Evolutionary conservation across 2,329 filamentous ascomycete species (phyloP), one percentile per base, ranked within the genome.

Genomic region (Cladorrhinum sp.): DNA sequence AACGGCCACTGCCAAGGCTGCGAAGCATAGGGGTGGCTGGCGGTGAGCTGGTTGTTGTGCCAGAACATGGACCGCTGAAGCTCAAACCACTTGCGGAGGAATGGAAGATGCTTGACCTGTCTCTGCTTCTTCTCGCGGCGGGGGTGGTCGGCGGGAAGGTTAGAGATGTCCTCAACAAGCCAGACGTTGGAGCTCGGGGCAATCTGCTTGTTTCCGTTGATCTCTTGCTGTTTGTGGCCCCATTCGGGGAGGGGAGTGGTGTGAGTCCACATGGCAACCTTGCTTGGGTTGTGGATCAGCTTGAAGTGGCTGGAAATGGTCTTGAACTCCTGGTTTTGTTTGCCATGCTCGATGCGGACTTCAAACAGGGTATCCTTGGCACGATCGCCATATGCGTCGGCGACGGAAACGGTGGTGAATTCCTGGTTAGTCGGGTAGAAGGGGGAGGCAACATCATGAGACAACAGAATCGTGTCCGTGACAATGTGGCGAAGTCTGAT

Each of bases 191-290:
- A 96, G 73, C 89, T 88, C 64, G 94, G 90, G 26, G 87, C 82
- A 58, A 96, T 80, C 73, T 96, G 96, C 85, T 99, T 99, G 82
- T 99, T 99, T 62, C 95, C 95, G 75, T 99, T 99, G 80, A 99
- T 97, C 75, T 99, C 95, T 71, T 96, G 94, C 76, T 99, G 95
- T 75, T 96, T 95, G 80, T 90, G 94, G 24, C 84, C 95, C 95
- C 95, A 99, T 3, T 99, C 95, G 3, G 95, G 95, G n/a, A 99
- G 85, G 55, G 95, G 91, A 62, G 87, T 95, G 36, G 90, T 90
- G 75, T 98, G 94, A 26, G 95, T 99, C 95, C 95, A 99, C 94
- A 99, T 96, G 66, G 95, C 94, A 55, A 99, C 95, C 75, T 96
- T 96, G 75, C 92, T 96, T 7, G 94, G 92, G 71, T 90, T 86